Evolutionary conservation across 2,329 filamentous ascomycete genomes (phyloP).

Genomic region (Dothiorella sarmentorum): DNA sequence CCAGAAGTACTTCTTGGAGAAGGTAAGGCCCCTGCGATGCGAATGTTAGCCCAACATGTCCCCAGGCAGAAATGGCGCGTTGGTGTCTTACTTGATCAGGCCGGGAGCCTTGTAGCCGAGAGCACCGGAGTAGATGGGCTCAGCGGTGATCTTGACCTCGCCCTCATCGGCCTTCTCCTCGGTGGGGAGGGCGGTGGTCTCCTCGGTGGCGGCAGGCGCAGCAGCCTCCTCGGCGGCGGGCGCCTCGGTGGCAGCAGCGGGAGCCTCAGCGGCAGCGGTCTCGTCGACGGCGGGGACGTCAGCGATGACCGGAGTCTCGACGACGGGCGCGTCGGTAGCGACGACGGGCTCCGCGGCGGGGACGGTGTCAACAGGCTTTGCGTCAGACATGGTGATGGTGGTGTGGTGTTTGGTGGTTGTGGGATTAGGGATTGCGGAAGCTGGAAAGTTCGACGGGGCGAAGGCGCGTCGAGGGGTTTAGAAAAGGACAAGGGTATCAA

Average conservation of each 20-base stretch:
- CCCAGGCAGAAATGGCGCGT: not conserved
- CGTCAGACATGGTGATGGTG: conserved; percentile 16
- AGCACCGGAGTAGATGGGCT: conserved; percentile 76
- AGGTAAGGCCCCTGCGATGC: conserved; percentile 70
- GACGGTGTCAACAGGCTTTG: conserved; percentile 16
- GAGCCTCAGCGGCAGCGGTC: conserved; percentile 42
- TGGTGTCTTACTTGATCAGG: conserved; percentile 74
- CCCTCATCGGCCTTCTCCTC: conserved; percentile 31
- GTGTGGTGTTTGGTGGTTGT: not conserved
- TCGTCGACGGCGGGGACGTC: conserved; percentile 34
- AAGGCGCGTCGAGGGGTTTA: not conserved
- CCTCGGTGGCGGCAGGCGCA: conserved; percentile 32
- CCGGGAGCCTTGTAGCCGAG: conserved; percentile 88
- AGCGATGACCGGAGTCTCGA: conserved; percentile 34
- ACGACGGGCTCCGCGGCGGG: conserved; percentile 29
- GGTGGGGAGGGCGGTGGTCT: conserved; percentile 32
- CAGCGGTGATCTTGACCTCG: conserved; percentile 47
- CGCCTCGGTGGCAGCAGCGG: conserved; percentile 29
- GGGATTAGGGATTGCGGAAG: conserved; percentile 9
- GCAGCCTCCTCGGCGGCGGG: conserved; percentile 25
- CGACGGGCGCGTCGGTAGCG: conserved; percentile 32
- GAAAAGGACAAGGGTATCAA: conserved; percentile 14
- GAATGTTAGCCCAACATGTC: conserved; percentile 7
- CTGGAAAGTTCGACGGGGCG: conserved; percentile 5
- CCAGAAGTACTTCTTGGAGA: conserved; percentile 86